Percentiles rank a stretch among this genome's conserved stretches.
These are phyloP conservation scores for Capsicum chinense DNA, from an alignment of 257 asterid species.

Conservation along the genomic window DNA sequence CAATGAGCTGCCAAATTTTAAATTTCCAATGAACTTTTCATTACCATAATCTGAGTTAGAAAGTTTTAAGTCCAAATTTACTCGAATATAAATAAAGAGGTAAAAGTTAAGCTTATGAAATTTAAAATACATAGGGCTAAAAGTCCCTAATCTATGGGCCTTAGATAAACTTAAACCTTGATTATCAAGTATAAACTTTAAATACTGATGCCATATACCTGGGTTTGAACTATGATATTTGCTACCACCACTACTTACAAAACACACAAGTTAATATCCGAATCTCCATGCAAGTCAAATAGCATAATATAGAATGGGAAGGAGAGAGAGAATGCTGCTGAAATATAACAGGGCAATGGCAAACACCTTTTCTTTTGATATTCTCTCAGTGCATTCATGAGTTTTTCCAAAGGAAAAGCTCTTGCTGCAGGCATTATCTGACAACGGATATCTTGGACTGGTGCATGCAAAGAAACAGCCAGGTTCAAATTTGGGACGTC, in stretches of 20 bases:
- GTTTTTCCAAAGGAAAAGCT: slow-evolving; percentile 89
- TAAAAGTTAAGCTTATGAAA: not conserved
- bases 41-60: not conserved
- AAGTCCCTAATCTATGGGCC: not conserved
- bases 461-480: slow-evolving; percentile 97
- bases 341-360: not conserved
- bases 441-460: slow-evolving; percentile 93
- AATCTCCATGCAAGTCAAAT: slow-evolving; percentile 27
- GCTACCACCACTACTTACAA: not conserved
- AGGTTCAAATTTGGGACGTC: slow-evolving; percentile 83
- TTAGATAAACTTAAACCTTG: not conserved
- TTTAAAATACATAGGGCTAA: not conserved
- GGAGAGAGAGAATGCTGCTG: not conserved
- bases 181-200: not conserved
- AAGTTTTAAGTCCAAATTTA: not conserved
- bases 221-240: slow-evolving; percentile 4
- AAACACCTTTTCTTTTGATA: slow-evolving; percentile 78
- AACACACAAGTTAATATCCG: not conserved
- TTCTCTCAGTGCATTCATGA: slow-evolving; percentile 74
- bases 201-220: not conserved
- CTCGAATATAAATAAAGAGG: not conserved
- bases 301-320: not conserved
- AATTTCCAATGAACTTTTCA: slow-evolving; percentile 9
- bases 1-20: not conserved
- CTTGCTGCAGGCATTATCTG: slow-evolving; percentile 99